Conservation (phyloP, 2,329 filamentous ascomycete species). For the Zasmidium citrigriseum region DNA sequence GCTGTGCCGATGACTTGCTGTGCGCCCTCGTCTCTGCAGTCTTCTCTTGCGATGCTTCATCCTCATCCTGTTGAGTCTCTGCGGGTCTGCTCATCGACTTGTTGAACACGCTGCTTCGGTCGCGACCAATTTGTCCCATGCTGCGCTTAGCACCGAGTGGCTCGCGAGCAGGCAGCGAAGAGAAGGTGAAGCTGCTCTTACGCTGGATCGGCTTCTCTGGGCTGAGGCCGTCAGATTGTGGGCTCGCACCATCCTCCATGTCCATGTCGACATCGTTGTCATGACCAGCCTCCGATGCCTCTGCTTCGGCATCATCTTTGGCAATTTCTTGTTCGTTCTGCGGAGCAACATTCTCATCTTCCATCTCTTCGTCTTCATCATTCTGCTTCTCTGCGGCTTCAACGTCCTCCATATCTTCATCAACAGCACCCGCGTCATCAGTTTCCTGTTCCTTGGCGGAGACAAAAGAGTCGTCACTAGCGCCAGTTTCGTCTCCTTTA, state of each 20-base stretch:
- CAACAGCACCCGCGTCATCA: slow-evolving; percentile 10
- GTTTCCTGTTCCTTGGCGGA: slow-evolving; percentile 49
- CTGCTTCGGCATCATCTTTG: slow-evolving; percentile 16
- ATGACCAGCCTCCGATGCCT: slow-evolving; percentile 29
- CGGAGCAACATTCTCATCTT: slow-evolving; percentile 13
- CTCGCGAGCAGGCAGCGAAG: slow-evolving; percentile 86
- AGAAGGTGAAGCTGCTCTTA: slow-evolving; percentile 95
- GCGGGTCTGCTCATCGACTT: slow-evolving; percentile 72
- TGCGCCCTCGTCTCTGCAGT: slow-evolving; percentile 55
- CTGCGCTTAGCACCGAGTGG: slow-evolving; percentile 83
- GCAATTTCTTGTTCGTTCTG: neutral
- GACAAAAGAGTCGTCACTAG: slow-evolving; percentile 48
- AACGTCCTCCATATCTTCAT: slow-evolving; percentile 18
- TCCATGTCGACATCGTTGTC: slow-evolving; percentile 39
- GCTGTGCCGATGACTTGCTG: slow-evolving; percentile 90
- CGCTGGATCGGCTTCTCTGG: slow-evolving; percentile 75
- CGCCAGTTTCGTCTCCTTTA: slow-evolving; percentile 27
- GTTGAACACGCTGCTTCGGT: slow-evolving; percentile 70
- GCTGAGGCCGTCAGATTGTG: slow-evolving; percentile 58
- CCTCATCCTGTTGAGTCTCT: slow-evolving; percentile 54
- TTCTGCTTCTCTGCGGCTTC: slow-evolving; percentile 15
- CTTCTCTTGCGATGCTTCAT: slow-evolving; percentile 52
- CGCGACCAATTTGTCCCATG: slow-evolving; percentile 70
- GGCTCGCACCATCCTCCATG: slow-evolving; percentile 40
- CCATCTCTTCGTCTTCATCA: slow-evolving; percentile 18